A percentile compares a stretch with the other conserved stretches of the same genome.
These are phyloP conservation scores for Nigrospora sphaerica DNA, from an alignment of 2,329 filamentous ascomycete genomes.

Conservation along the genomic window DNA sequence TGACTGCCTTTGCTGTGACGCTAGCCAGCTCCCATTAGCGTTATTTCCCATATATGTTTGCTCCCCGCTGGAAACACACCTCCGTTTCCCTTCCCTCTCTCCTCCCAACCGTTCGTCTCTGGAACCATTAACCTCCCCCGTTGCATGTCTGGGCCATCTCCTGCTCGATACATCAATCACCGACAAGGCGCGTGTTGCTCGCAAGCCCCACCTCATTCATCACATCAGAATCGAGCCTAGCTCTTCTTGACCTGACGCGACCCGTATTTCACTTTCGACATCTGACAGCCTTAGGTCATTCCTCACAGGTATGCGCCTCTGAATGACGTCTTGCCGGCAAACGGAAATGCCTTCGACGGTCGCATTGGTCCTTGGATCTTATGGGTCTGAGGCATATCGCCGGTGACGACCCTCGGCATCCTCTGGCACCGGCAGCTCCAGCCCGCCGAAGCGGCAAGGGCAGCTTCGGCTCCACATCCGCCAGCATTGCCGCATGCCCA, in stretches of 20 bases:
- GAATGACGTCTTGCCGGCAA: too few species aligned
- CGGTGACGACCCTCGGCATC: too few species aligned
- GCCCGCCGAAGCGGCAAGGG: too few species aligned
- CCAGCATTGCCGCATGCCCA: too few species aligned
- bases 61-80: conserved; percentile 9
- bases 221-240: conserved; percentile 9
- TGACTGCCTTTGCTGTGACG: too few species aligned
- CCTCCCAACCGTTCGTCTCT: conserved; percentile 25
- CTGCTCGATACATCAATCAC: conserved; percentile 9
- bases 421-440: too few species aligned
- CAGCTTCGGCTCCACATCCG: too few species aligned
- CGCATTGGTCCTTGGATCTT: too few species aligned
- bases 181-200: conserved; percentile 27
- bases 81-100: conserved; percentile 12
- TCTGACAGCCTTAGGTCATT: background rate
- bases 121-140: conserved; percentile 10
- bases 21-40: too few species aligned
- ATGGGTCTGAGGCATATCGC: too few species aligned
- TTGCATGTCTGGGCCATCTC: conserved; percentile 3
- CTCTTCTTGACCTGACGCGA: conserved; percentile 7
- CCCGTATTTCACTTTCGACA: background rate
- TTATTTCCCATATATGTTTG: conserved; percentile 10
- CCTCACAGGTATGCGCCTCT: too few species aligned
- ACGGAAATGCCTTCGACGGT: too few species aligned
- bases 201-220: conserved; percentile 13